Conservation (phyloP, 306 rosid genomes). For the Pyrus communis region DNA sequence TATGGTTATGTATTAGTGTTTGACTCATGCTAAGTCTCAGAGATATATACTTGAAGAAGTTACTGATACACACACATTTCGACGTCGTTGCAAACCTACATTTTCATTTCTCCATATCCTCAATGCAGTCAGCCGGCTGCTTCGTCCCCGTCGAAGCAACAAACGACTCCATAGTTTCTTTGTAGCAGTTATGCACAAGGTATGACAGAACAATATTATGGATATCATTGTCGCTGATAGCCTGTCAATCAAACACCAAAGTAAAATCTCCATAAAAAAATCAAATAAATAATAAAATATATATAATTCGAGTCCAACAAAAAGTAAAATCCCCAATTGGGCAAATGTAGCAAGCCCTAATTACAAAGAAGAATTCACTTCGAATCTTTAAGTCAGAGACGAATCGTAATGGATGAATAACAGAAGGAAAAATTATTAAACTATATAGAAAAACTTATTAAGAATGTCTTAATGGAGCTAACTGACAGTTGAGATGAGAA, state of each 20-base stretch:
- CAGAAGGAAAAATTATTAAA: too few relatives aligned
- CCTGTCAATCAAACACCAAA: conserved; percentile 32
- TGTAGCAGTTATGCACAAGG: background rate
- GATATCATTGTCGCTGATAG: conserved; percentile 52
- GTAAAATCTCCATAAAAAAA: conserved; percentile 1
- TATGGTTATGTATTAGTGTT: too few relatives aligned
- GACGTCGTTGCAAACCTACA: conserved; percentile 25
- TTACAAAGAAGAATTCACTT: too few relatives aligned
- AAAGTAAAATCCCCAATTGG: background rate
- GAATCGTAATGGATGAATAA: too few relatives aligned
- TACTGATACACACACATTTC: background rate
- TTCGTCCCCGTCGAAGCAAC: conserved; percentile 60
- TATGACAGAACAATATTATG: background rate
- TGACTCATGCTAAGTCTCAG: too few relatives aligned
- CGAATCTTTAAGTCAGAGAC: too few relatives aligned
- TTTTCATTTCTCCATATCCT: conserved; percentile 79
- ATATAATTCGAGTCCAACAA: background rate
- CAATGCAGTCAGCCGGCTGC: conserved; percentile 32
- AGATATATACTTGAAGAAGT: too few relatives aligned
- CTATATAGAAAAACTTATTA: too few relatives aligned
- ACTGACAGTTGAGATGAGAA: too few relatives aligned
- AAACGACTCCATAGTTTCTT: conserved; percentile 73
- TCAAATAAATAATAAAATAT: background rate
- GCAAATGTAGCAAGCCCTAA: background rate
- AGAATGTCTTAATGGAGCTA: too few relatives aligned